Base-by-base conservation (phyloP, 2,329 filamentous ascomycete genomes). In the Cordyceps farinosa region DNA sequence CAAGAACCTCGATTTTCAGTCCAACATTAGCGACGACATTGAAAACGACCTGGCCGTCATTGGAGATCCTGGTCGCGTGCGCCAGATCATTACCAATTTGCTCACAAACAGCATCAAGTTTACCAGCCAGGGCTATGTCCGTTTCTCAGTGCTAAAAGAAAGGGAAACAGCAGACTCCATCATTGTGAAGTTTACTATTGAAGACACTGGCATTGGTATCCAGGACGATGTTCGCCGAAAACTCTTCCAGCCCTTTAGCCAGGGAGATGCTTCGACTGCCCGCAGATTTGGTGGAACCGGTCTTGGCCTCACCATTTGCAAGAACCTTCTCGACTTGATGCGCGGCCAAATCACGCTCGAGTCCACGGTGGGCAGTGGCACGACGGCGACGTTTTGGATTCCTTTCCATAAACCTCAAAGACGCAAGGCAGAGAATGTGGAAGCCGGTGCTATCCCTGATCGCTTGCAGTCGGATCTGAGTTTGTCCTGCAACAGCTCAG, bases 81-180 rank as follows among this genome's bases (percentile, higher is more conserved):
- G 92, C 54, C 92, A 96, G 70, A 93, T 96, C 65, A 83, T 94
- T 45, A 91, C 88, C 2, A 94, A 93, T 69, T 78, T 94, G 1
- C 78, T 93, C 27, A 92, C 89, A 2, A 91, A 91, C 72, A 88
- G 85, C 66, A 89, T 91, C 76, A 91, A 91, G 68, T 91, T 91
- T 70, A 91, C 88, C 0, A 85, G 83, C 17, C 82, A 87, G 63
- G 89, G 89, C 1, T 83, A 82, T 62, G 88, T 92, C 30, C 86
- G 82, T 54, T 84, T 94, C 67, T 83, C 82, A 0, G 87, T 90
- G 1, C 75, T 79, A 13, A 87, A 88, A 48, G 82, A 87, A 64
- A 82, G 80, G 50, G 88, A 92, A 71, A 85, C 85, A 0, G 72
- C 80, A 0, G 88, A 91, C 8, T 83, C 78, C 0, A 84, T 90